These are phyloP conservation scores for Gastrodia elata DNA, from an alignment of 106 monocot species.

Conservation along the genomic window DNA sequence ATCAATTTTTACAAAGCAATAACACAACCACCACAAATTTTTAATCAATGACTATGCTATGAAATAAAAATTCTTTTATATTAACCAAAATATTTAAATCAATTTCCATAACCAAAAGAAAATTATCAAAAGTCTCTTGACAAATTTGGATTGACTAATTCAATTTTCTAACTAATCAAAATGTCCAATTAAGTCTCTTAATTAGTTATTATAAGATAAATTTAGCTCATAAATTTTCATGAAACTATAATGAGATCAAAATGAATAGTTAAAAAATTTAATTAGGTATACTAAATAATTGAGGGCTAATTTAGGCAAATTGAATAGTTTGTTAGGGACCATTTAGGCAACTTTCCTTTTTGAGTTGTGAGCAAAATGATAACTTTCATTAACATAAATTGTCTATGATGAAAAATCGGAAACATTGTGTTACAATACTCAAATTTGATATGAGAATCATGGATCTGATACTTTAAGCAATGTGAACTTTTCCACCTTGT, in stretches of 20 bases:
- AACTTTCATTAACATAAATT: neutral
- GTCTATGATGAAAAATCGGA: neutral
- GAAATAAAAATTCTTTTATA: neutral
- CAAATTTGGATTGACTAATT: no score
- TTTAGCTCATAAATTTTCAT: no score
- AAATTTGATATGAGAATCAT: neutral
- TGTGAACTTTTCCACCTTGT: neutral
- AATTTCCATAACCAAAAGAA: neutral
- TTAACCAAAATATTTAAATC: neutral
- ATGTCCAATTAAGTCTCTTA: no score
- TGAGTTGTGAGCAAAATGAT: neutral
- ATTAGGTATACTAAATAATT: no score
- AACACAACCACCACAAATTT: neutral
- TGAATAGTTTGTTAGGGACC: no score
- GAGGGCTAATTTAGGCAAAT: no score
- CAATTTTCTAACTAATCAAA: no score
- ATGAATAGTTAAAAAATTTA: no score
- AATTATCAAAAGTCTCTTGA: no score
- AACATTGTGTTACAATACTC: neutral
- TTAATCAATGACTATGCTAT: neutral
- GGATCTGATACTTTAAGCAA: neutral
- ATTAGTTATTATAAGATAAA: no score
- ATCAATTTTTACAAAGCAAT: neutral
- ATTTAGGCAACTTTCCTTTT: no score
- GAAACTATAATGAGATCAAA: no score